phyloP scores from a whole-genome alignment of 2,329 filamentous ascomycete species.

The Blastomyces parvus region DNA sequence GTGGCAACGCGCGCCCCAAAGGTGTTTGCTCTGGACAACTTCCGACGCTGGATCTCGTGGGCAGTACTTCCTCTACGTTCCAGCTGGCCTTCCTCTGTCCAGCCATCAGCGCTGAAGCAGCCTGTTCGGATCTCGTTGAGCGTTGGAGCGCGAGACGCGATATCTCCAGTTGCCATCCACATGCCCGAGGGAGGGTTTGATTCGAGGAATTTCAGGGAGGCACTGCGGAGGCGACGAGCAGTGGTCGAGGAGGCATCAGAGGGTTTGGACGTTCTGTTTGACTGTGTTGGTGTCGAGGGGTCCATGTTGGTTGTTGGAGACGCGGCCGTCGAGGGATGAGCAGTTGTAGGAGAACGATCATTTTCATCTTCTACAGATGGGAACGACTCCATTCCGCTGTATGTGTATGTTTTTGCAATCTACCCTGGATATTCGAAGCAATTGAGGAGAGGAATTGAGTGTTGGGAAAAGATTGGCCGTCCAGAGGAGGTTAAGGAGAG shows the following conservation, averaged over 20 bases:
- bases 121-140: slow-evolving; percentile 25
- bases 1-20: background rate
- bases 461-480: background rate
- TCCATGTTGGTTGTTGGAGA: background rate
- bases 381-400: slow-evolving; percentile 5
- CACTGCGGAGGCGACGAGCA: slow-evolving; percentile 6
- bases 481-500: background rate
- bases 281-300: background rate
- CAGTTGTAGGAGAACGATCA: background rate
- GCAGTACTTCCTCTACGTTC: slow-evolving; percentile 23
- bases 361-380: slow-evolving; percentile 5
- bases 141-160: slow-evolving; percentile 25
- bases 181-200: slow-evolving; percentile 26
- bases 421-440: background rate
- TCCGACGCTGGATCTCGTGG: slow-evolving; percentile 22
- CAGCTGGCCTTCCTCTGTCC: slow-evolving; percentile 26
- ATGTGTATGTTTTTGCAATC: background rate
- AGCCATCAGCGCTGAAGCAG: slow-evolving; percentile 22
- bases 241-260: slow-evolving; percentile 1
- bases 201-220: slow-evolving; percentile 20
- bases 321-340: background rate
- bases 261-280: background rate
- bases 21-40: slow-evolving; percentile 20
- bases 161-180: slow-evolving; percentile 27
- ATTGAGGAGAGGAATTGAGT: background rate